Percentiles rank a stretch among this genome's conserved stretches.
phyloP scores from a whole-genome alignment of 108 stramenopile species.

The Skeletonema potamos region DNA sequence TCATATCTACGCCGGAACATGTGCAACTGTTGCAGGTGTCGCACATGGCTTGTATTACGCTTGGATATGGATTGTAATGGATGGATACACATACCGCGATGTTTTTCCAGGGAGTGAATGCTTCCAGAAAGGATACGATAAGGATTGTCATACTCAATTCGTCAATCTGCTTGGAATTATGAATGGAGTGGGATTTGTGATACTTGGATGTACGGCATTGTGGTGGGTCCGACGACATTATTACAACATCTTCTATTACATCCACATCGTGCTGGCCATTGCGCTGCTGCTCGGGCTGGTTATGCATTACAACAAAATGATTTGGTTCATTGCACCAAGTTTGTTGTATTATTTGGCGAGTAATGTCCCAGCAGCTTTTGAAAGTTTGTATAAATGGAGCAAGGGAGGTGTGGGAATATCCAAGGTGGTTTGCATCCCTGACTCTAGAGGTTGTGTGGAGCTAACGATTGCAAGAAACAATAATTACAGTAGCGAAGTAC shows the following conservation, averaged over 20 bases:
- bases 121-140: not conserved
- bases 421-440: conserved; percentile 31
- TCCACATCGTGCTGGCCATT: conserved; percentile 28
- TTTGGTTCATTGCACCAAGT: conserved; percentile 57
- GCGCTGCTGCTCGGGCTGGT: conserved; percentile 37
- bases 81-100: not conserved
- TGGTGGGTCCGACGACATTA: conserved; percentile 44
- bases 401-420: conserved; percentile 23
- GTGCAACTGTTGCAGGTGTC: not conserved
- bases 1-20: conserved; percentile 17
- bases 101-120: conserved; percentile 13
- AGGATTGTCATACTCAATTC: conserved; percentile 13
- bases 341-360: conserved; percentile 62
- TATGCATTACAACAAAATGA: conserved; percentile 64
- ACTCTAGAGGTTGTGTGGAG: conserved; percentile 51
- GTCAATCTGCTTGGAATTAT: conserved; percentile 52
- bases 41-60: conserved; percentile 18
- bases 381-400: conserved; percentile 19
- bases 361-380: conserved; percentile 38
- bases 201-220: conserved; percentile 44
- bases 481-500: not conserved
- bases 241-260: conserved; percentile 53
- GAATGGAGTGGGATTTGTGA: conserved; percentile 27
- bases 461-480: not conserved
- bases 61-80: conserved; percentile 6